A percentile compares a stretch with the other conserved stretches of the same genome.
Evolutionary conservation across 306 rosid species (phyloP).

Genomic region (Calophaca sinica): DNA sequence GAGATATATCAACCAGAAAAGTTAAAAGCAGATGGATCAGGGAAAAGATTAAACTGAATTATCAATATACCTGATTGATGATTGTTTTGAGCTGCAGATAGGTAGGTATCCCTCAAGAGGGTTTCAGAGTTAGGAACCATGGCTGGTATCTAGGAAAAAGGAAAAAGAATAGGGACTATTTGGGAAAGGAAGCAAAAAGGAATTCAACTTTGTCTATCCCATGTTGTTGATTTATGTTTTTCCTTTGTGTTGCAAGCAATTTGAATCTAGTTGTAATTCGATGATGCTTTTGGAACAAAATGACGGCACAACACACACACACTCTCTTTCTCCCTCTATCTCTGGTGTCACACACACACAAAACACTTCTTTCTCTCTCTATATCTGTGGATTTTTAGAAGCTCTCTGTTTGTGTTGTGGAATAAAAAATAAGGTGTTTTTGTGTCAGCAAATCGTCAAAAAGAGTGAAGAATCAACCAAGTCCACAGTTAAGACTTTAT

Average conservation of each 20-base stretch:
- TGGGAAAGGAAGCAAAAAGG: conserved; percentile 1
- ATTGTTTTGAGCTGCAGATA: conserved; percentile 18
- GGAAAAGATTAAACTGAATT: conserved; percentile 9
- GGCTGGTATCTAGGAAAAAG: conserved; percentile 22
- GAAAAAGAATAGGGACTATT: not conserved
- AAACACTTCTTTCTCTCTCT: conserved; percentile 38
- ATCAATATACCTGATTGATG: conserved; percentile 40
- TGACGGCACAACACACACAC: conserved; percentile 37
- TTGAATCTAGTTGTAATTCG: conserved; percentile 42
- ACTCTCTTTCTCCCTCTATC: conserved; percentile 14
- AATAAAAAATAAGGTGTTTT: conserved; percentile 19
- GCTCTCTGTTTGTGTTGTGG: not conserved
- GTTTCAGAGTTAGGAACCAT: conserved; percentile 19
- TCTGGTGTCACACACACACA: not conserved
- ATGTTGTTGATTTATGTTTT: conserved; percentile 12
- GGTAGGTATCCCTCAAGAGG: conserved; percentile 1
- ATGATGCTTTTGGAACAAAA: conserved; percentile 40
- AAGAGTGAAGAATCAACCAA: conserved; percentile 36
- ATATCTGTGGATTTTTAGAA: conserved; percentile 3
- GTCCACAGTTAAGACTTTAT: conserved; percentile 23
- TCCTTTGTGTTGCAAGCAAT: conserved; percentile 20
- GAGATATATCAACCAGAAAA: conserved; percentile 25
- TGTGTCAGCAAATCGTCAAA: conserved; percentile 43
- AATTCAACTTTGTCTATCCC: conserved; percentile 50
- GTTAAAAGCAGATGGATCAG: conserved; percentile 32